Base-by-base conservation (phyloP, 495 filamentous ascomycete genomes). In the Trichoderma erinaceum region DNA sequence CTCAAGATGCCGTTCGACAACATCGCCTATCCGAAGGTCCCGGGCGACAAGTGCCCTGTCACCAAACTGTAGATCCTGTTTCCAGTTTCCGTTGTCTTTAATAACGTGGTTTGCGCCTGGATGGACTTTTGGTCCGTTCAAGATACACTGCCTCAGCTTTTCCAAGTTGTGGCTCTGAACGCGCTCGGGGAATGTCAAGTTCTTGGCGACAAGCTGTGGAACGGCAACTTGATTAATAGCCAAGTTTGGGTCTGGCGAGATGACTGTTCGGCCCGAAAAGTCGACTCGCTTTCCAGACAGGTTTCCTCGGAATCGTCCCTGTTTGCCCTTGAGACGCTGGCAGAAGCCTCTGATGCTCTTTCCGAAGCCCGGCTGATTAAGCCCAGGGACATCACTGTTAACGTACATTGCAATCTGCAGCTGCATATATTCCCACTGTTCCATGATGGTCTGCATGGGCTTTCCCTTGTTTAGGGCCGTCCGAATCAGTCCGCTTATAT, bases 281-380 rank as follows among this genome's bases (percentile, higher is more conserved):
- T 99, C 94, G 46, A 99, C 95, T 85, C 95, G 96, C 78, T 99
- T 99, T 74, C 95, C 95, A 0, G 92, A 97, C 67, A 99, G 74
- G 72, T 99, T 99, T 44, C 95, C 95, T 78, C 95, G 89, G 79
- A 99, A 99, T 68, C 95, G 90, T 63, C 95, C 95, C 77, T 97
- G 93, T 70, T 99, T 99, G 72, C 95, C 95, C 77, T 99, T 99
- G 41, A 99, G 79, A 29, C 95, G 86, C 77, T 97, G 95, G 69
- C 93, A 96, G 71, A 97, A 96, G 16, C 96, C 94, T 65, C 95
- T 89, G 72, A 93, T 94, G 0, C 89, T 84, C 75, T 92, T 94
- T 70, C 88, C 88, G 38, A 88, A 87, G 38, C 88, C 88, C 52
- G 80, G 74, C 83, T 89, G 80, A 83, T 92, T 88, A 18, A 97